These are phyloP conservation scores for Calocybe indica DNA, from an alignment of 768 basidiomycete species.

Conservation along the genomic window DNA sequence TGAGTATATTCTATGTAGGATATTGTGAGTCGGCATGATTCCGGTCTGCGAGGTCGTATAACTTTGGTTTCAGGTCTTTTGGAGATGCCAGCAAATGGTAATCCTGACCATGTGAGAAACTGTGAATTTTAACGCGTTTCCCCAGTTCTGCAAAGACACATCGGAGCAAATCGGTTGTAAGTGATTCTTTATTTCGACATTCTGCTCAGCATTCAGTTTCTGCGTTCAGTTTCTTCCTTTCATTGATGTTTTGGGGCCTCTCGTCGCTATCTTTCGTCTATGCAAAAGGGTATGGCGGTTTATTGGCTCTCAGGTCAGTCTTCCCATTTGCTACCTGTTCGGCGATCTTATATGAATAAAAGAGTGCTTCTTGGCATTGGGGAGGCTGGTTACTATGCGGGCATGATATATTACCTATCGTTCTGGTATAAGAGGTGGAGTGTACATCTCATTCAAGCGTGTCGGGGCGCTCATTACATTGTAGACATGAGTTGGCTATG, in stretches of 20 bases:
- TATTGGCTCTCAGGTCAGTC: slow-evolving; percentile 41
- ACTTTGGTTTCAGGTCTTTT: slow-evolving; percentile 27
- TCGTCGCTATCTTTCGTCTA: slow-evolving; percentile 48
- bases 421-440: slow-evolving; percentile 48
- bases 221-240: slow-evolving; percentile 43
- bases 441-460: neutral
- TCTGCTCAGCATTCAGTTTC: neutral
- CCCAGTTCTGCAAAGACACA: slow-evolving; percentile 47
- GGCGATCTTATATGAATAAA: neutral
- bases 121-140: neutral
- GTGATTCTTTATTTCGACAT: slow-evolving; percentile 4
- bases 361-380: slow-evolving; percentile 58
- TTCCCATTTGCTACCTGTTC: neutral
- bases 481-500: slow-evolving; percentile 43
- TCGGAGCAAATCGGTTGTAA: slow-evolving; percentile 54
- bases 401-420: slow-evolving; percentile 56
- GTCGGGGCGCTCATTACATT: neutral
- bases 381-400: slow-evolving; percentile 55
- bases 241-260: slow-evolving; percentile 47
- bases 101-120: neutral
- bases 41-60: neutral
- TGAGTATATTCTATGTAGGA: slow-evolving; percentile 57
- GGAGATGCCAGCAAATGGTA: slow-evolving; percentile 54
- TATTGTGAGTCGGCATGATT: slow-evolving; percentile 35
- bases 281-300: slow-evolving; percentile 44